Conservation (phyloP, 176 grass and related monocot species). For the Hordeum marinum region DNA sequence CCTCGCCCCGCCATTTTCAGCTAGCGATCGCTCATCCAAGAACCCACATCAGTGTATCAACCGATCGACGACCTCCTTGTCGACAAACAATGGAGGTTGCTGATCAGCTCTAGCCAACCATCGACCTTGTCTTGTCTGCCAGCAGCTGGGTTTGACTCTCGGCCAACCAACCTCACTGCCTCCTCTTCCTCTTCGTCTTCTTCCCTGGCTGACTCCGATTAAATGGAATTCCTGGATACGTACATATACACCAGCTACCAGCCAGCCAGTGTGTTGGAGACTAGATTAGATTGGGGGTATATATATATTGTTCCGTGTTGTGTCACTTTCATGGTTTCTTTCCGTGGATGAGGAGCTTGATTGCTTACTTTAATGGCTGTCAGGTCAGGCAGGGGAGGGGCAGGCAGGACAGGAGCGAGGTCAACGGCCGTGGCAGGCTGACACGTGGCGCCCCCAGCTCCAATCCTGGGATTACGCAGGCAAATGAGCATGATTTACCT, state of each 20-base stretch:
- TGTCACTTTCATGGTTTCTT: conserved; percentile 7
- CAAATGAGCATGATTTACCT: background rate
- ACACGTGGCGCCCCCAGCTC: conserved; percentile 9
- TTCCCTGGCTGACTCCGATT: background rate
- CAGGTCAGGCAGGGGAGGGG: background rate
- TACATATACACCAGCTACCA: background rate
- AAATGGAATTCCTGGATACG: background rate
- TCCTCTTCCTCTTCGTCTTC: background rate
- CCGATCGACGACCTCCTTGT: background rate
- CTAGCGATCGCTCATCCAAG: background rate
- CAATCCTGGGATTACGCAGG: background rate
- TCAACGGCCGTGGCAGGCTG: background rate
- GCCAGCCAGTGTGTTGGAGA: no score
- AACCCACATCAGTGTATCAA: background rate
- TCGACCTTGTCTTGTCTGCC: no score
- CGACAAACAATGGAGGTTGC: background rate
- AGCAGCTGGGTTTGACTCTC: background rate
- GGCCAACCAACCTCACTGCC: background rate
- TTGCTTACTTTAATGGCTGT: background rate
- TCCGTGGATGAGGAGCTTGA: background rate
- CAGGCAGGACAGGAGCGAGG: background rate
- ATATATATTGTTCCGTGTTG: background rate
- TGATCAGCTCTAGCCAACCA: background rate
- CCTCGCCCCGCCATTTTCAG: background rate
- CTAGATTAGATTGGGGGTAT: no score